A percentile compares a stretch with the other conserved stretches of the same genome.
Evolutionary conservation across 805 yeast species (phyloP).

Genomic region (Zygoascus ofunaensis): DNA sequence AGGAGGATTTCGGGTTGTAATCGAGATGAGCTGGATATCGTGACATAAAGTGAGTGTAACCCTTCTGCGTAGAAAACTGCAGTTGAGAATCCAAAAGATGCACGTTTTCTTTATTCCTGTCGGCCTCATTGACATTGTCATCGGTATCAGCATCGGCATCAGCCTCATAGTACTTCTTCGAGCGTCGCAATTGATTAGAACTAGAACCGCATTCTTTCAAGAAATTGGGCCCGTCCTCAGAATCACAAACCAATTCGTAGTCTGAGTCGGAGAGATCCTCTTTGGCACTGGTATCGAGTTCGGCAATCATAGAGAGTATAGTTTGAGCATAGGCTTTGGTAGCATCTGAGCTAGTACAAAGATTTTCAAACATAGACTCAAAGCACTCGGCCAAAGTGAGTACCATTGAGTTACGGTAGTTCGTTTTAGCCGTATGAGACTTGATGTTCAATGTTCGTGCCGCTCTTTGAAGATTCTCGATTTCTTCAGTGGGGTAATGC

Average conservation of each 20-base stretch:
- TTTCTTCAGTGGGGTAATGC: constrained; percentile 9
- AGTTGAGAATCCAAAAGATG: neutral
- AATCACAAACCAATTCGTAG: neutral
- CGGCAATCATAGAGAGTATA: neutral
- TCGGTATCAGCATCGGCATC: neutral
- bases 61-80: neutral
- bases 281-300: neutral
- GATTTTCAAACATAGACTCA: constrained; percentile 6
- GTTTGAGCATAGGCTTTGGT: constrained; percentile 3
- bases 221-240: no score
- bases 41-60: no score
- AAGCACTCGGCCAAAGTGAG: constrained; percentile 10
- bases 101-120: neutral
- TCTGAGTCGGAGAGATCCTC: neutral
- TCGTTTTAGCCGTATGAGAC: constrained; percentile 6
- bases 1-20: no score
- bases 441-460: constrained; percentile 9
- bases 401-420: constrained; percentile 8
- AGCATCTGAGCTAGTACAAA: constrained; percentile 1
- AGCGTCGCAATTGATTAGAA: no score
- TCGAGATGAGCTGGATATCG: no score
- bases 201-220: no score
- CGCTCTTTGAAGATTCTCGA: constrained; percentile 9
- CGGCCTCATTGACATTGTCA: neutral
- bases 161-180: no score